Conservation (phyloP, 129 eudicot species). For the Arctium minus region DNA sequence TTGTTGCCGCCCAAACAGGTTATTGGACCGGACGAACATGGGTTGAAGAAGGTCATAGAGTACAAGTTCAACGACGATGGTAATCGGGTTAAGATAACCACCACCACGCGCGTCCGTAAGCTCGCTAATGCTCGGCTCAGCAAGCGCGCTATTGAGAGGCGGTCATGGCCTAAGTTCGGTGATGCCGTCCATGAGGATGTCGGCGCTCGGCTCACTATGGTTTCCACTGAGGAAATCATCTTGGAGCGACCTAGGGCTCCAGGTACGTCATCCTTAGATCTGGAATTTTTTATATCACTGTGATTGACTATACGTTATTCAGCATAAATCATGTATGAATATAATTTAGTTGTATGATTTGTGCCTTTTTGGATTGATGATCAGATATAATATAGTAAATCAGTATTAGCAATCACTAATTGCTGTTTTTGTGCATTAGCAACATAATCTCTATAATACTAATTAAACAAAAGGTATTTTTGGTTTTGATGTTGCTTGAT, state of each 20-base stretch:
- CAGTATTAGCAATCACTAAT: background rate
- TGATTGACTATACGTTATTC: background rate
- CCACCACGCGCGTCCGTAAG: slow-evolving; percentile 70
- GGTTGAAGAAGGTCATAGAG: slow-evolving; percentile 67
- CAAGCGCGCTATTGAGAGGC: slow-evolving; percentile 73
- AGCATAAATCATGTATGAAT: background rate
- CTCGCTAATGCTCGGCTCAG: slow-evolving; percentile 78
- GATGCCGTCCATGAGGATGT: slow-evolving; percentile 88
- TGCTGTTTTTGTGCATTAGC: background rate
- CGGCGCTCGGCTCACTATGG: slow-evolving; percentile 77
- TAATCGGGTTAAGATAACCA: slow-evolving; percentile 71
- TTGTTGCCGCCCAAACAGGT: slow-evolving; percentile 70
- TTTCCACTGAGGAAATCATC: slow-evolving; percentile 80
- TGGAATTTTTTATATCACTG: background rate
- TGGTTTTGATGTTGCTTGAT: background rate
- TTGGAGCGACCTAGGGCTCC: slow-evolving; percentile 80
- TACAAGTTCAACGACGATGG: slow-evolving; percentile 77
- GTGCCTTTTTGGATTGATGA: background rate
- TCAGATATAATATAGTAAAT: background rate
- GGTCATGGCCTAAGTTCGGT: slow-evolving; percentile 85
- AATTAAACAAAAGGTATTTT: background rate
- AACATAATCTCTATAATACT: background rate
- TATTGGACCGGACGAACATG: slow-evolving; percentile 76
- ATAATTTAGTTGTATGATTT: background rate
- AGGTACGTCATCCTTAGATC: slow-evolving; percentile 33